Evolutionary conservation across 169 alveolate genomes (phyloP), one percentile per base, ranked within the genome.

Genomic region (Plasmodium sp.): DNA sequence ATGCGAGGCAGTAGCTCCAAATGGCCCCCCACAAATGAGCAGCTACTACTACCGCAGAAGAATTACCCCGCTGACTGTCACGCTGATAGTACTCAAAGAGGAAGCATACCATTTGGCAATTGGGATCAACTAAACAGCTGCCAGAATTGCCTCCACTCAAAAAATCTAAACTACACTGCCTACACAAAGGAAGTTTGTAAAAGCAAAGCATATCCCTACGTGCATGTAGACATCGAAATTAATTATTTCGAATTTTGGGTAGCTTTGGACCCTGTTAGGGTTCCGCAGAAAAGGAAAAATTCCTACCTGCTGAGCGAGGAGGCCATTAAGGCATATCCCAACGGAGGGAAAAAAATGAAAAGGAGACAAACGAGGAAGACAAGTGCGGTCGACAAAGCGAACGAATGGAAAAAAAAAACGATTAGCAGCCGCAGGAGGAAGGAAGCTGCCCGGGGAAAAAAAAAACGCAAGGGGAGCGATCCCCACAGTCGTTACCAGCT

Each of bases 221-320:
- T 90, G 5, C 94, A 90, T 48, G 75, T 90, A 90, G 94, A 90
- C 75, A n/a, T 90, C n/a, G 94, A 90, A 41, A 79, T 90, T 22
- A 90, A 90, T 81, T 90, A 79, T 43, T 90, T 81, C 48, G 94
- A 90, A 90, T 22, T 72, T 33, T 90, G 94, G 94, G 36, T 90
- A 71, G 43, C 94, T 39, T 71, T 90, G 58, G 94, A 90, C 51
- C 94, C 94, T 80, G 74, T 81, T 79, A 56, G 94, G 74, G 83
- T 90, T 67, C 94, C 94, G 22, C 94, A 90, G 83, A 90, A 80
- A 48, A 90, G 51, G 67, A 90, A 67, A 67, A 67, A 56, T 16
- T 5, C 18, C 5, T 56, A 81, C 41, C 4, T 51, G 5, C 5
- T 80, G n/a, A 62, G 33, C n/a, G 71, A 41, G 14, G 41, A 74